Conservation (phyloP, 495 filamentous ascomycete genomes). For the Cenococcum geophilum region DNA sequence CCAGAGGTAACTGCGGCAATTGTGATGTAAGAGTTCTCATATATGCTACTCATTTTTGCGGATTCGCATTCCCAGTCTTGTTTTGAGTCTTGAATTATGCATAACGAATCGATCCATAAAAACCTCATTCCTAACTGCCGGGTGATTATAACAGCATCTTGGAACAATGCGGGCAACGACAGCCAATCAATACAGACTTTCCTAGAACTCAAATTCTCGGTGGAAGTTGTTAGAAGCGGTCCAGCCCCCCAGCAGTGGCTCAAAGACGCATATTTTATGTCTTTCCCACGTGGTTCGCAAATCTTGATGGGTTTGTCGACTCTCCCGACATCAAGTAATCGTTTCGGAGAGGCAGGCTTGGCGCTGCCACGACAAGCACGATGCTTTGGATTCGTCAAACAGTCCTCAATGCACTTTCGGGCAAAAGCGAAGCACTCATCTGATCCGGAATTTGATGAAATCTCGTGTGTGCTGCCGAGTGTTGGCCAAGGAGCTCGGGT, state of each 20-base stretch:
- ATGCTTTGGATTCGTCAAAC: slow-evolving; percentile 22
- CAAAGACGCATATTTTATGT: slow-evolving; percentile 17
- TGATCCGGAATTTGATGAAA: slow-evolving; percentile 20
- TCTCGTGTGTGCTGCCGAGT: slow-evolving; percentile 23
- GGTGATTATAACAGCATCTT: slow-evolving; percentile 8
- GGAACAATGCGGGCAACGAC: slow-evolving; percentile 4
- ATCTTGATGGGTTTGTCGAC: slow-evolving; percentile 18
- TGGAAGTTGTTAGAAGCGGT: slow-evolving; percentile 7
- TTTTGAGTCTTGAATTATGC: slow-evolving; percentile 15
- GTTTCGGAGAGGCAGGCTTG: slow-evolving; percentile 6
- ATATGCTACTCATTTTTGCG: slow-evolving; percentile 7
- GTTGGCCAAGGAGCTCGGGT: slow-evolving; percentile 23
- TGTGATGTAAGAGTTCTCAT: slow-evolving; percentile 3
- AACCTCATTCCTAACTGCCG: slow-evolving; percentile 11
- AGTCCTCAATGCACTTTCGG: slow-evolving; percentile 24
- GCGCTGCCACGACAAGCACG: slow-evolving; percentile 13
- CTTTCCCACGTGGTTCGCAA: slow-evolving; percentile 19
- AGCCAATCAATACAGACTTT: slow-evolving; percentile 5
- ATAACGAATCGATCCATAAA: slow-evolving; percentile 19
- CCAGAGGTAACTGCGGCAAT: neutral
- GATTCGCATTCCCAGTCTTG: neutral
- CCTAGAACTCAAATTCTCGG: neutral
- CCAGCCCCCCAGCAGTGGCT: slow-evolving; percentile 23
- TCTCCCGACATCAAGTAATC: slow-evolving; percentile 25
- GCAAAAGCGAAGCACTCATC: slow-evolving; percentile 25